These are phyloP conservation scores for Candida berthetii DNA, from an alignment of 805 yeast species.

Conservation along the genomic window DNA sequence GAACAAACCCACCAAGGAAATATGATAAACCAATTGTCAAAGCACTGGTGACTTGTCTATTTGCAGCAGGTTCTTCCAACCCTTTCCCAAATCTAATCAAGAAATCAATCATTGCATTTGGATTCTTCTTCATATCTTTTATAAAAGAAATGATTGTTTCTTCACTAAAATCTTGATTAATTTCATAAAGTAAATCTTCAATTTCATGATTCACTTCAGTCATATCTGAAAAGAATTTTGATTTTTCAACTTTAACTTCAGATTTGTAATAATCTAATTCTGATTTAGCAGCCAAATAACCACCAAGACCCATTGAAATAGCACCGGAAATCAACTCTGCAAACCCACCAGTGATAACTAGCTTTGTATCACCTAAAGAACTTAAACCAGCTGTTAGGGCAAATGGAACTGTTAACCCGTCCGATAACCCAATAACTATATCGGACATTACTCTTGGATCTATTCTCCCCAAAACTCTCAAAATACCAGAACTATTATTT, in stretches of 20 bases:
- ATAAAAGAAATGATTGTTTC: conserved; percentile 70
- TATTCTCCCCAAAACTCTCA: conserved; percentile 41
- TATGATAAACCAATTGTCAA: conserved; percentile 85
- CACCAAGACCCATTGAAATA: conserved; percentile 97
- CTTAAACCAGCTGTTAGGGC: conserved; percentile 96
- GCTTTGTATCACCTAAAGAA: conserved; percentile 79
- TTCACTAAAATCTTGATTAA: conserved; percentile 50
- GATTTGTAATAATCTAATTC: conserved; percentile 72
- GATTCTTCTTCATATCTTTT: conserved; percentile 71
- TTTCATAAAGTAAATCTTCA: conserved; percentile 73
- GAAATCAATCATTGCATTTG: conserved; percentile 77
- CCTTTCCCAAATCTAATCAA: conserved; percentile 86
- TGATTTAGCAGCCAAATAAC: conserved; percentile 88
- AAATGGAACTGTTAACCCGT: conserved; percentile 97
- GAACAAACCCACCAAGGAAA: conserved; percentile 89
- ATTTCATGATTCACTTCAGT: conserved; percentile 69
- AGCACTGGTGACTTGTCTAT: conserved; percentile 84
- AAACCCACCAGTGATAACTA: conserved; percentile 96
- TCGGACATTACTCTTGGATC: conserved; percentile 95
- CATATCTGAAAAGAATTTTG: conserved; percentile 57
- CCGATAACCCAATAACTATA: conserved; percentile 87
- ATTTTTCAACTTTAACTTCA: conserved; percentile 67
- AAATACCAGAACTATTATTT: conserved; percentile 2
- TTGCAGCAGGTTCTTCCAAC: conserved; percentile 92
- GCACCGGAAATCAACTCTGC: conserved; percentile 97